Base-by-base conservation (phyloP, 169 alveolate genomes). In the Cryptosporidium meleagridis region DNA sequence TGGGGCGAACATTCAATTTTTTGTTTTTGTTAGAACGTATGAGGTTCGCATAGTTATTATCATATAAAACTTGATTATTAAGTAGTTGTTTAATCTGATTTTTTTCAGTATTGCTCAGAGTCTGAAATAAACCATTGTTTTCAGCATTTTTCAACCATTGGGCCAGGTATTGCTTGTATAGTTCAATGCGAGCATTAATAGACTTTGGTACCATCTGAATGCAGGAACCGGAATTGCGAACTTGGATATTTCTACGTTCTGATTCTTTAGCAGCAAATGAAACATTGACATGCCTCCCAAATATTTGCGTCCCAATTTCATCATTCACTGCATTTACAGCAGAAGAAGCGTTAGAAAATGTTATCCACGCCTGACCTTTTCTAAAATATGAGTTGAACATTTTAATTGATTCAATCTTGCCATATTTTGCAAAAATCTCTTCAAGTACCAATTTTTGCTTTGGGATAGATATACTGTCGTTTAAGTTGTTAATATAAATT, bases 281-380 rank as follows among this genome's bases (percentile, higher is more conserved):
- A 39, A 65, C 89, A 26, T 45, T 61, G 37, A 62, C 62, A 21
- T 61, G 51, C 16, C 26, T 80, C 21, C 68, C 68, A 51, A 80
- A 80, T 23, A 80, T 12, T 16, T 41, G 35, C 26, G 53, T 37
- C 23, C 69, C 89, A 59, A 33, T 41, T 9, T 41, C 70, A 14
- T 48, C 31, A 29, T 37, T 65, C 26, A 80, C 41, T 21, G 89
- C 89, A 12, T n/a, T 39, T 26, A 37, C 48, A 1, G 89, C 89
- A 59, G 89, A 62, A 9, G 31, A 69, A 45, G 44, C 29, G n/a
- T 62, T 31, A 18, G 45, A 23, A 44, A 80, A 80, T 21, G 75
- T 48, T 80, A 80, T 39, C 89, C 89, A 80, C 45, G 89, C 89
- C 29, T 80, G 89, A 2, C 89, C 89, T n/a, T 41, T 59, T 55